Evolutionary conservation across 371 early-diverging fungal genomes (phyloP).

Genomic region (Synchytrium microbalum): DNA sequence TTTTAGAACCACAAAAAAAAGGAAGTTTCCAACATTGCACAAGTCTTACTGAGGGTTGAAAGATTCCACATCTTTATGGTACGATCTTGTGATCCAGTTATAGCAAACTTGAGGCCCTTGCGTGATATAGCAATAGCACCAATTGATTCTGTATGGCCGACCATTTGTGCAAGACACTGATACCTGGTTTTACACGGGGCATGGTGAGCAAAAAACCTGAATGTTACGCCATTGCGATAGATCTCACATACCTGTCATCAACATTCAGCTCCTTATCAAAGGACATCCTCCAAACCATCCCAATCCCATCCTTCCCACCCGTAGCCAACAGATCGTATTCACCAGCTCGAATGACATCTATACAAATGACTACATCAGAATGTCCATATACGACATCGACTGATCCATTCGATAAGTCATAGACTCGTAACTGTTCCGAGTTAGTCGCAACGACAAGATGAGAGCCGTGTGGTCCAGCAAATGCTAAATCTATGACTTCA

Average conservation of each 20-base stretch:
- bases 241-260: not conserved
- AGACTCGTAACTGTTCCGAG: slow-evolving; percentile 70
- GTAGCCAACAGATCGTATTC: slow-evolving; percentile 66
- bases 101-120: slow-evolving; percentile 56
- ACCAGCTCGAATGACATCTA: slow-evolving; percentile 65
- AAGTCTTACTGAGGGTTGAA: not conserved
- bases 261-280: slow-evolving; percentile 13
- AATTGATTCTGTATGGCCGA: slow-evolving; percentile 89
- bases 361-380: slow-evolving; percentile 72
- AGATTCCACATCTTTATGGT: slow-evolving; percentile 91
- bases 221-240: not conserved
- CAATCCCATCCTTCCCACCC: slow-evolving; percentile 85
- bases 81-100: slow-evolving; percentile 87
- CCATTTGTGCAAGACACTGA: slow-evolving; percentile 58
- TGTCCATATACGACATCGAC: slow-evolving; percentile 85
- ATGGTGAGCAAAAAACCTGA: slow-evolving; percentile 4
- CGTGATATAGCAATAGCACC: slow-evolving; percentile 69
- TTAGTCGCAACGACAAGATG: slow-evolving; percentile 87
- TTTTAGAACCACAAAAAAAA: not conserved
- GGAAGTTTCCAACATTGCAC: not conserved
- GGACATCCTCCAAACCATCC: slow-evolving; percentile 62
- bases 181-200: slow-evolving; percentile 26
- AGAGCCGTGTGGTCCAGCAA: slow-evolving; percentile 60
- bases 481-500: slow-evolving; percentile 80
- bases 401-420: slow-evolving; percentile 67